phyloP scores from a whole-genome alignment of 2,329 filamentous ascomycete species.

The Fusarium kyushuense region DNA sequence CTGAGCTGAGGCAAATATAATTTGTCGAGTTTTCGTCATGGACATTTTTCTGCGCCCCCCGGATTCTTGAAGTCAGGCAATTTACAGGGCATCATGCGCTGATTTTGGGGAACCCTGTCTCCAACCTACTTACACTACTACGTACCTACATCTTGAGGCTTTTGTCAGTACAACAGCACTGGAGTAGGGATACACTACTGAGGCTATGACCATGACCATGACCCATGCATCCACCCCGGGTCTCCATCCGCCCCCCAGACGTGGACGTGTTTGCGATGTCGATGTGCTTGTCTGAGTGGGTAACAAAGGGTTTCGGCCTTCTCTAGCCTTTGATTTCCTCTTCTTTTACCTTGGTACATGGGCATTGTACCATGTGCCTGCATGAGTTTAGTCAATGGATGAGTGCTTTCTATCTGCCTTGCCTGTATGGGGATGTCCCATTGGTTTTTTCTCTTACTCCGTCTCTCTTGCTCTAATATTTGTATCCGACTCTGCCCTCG shows the following conservation, averaged over 20 bases:
- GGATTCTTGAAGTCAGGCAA: conserved; percentile 41
- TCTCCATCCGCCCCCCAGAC: conserved; percentile 45
- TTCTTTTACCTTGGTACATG: conserved; percentile 12
- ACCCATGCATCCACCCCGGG: conserved; percentile 40
- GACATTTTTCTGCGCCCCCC: conserved; percentile 29
- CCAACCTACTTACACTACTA: background rate
- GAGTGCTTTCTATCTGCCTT: conserved; percentile 18
- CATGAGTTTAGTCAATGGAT: conserved; percentile 9
- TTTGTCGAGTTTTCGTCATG: conserved; percentile 32
- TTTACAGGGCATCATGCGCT: conserved; percentile 41
- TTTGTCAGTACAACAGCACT: conserved; percentile 2
- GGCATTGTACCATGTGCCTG: conserved; percentile 2
- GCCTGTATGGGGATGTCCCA: conserved; percentile 17
- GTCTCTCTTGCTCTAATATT: conserved; percentile 22
- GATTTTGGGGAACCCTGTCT: conserved; percentile 31
- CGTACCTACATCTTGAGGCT: conserved; percentile 5
- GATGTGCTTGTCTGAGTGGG: conserved; percentile 34
- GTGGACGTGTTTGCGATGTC: conserved; percentile 41
- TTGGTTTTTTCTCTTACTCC: conserved; percentile 3
- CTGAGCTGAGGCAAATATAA: conserved; percentile 30
- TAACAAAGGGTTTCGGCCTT: conserved; percentile 24
- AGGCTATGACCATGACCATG: conserved; percentile 9
- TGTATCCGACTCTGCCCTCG: conserved; percentile 25
- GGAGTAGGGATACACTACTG: background rate
- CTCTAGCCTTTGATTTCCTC: conserved; percentile 11